phyloP scores from a whole-genome alignment of 441 rosid genomes.

The Erodium trifolium region DNA sequence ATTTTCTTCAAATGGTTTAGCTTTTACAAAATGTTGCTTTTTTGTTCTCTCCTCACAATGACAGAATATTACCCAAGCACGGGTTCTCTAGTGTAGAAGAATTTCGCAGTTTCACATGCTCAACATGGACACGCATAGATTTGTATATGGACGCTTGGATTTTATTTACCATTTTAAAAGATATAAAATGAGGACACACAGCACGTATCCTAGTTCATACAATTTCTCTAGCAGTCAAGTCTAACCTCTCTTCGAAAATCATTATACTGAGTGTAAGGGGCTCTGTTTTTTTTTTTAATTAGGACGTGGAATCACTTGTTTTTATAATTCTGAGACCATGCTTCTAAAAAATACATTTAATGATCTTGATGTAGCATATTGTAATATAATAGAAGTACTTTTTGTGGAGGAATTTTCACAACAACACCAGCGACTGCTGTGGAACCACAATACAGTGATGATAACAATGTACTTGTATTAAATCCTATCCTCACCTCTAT shows the following conservation, averaged over 20 bases:
- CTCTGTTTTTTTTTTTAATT: not conserved
- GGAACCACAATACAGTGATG: not conserved
- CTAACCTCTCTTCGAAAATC: not conserved
- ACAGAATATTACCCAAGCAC: not conserved
- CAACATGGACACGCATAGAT: not conserved
- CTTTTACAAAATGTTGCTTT: not conserved
- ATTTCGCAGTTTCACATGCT: not conserved
- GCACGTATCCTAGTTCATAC: not conserved
- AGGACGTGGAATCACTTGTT: not conserved
- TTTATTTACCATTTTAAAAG: not conserved
- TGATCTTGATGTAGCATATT: not conserved
- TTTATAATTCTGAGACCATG: not conserved
- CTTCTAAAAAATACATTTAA: slow-evolving; percentile 1
- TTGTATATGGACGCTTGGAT: not conserved
- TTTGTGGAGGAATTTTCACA: not conserved
- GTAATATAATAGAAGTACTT: not conserved
- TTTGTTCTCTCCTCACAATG: not conserved
- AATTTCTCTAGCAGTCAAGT: not conserved
- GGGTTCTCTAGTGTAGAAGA: not conserved
- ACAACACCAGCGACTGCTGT: not conserved
- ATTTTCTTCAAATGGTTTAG: slow-evolving; percentile 14
- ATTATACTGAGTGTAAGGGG: not conserved
- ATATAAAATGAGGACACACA: not conserved
- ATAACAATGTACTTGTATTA: not conserved
- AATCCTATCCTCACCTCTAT: not conserved